Conservation (phyloP, 371 early-diverging fungal genomes). For the Nematocida ausubeli region DNA sequence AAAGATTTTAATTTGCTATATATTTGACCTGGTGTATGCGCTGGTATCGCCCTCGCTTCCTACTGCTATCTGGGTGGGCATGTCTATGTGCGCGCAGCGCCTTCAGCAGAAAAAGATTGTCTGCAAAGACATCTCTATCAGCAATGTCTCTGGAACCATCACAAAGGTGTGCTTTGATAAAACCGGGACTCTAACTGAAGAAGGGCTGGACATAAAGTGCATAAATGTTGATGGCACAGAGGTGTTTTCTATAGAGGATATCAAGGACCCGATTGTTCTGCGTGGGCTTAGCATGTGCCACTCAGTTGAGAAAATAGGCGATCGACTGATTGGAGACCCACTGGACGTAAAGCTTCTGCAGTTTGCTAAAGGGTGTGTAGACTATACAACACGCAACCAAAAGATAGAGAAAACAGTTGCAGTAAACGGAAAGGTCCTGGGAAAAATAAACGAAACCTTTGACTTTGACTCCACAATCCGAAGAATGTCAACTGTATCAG, state of each 20-base stretch:
- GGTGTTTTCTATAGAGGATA: constrained; percentile 3
- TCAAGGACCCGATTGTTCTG: constrained; percentile 11
- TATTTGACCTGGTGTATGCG: constrained; percentile 60
- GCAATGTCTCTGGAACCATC: constrained; percentile 87
- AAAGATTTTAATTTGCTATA: constrained; percentile 34
- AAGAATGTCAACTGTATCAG: constrained; percentile 84
- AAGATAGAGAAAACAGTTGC: background rate
- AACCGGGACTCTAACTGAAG: constrained; percentile 96
- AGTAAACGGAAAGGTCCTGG: background rate
- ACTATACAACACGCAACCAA: constrained; percentile 1
- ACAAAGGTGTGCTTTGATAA: constrained; percentile 97
- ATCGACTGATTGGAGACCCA: constrained; percentile 86
- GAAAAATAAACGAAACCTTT: constrained; percentile 69
- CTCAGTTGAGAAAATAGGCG: constrained; percentile 80
- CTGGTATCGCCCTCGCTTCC: constrained; percentile 72
- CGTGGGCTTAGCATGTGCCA: constrained; percentile 87
- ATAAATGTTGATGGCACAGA: constrained; percentile 69
- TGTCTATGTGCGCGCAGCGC: constrained; percentile 80
- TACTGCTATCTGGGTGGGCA: constrained; percentile 89
- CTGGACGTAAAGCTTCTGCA: constrained; percentile 96
- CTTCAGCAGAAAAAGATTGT: constrained; percentile 77
- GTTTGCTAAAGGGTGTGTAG: constrained; percentile 75
- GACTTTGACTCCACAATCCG: constrained; percentile 85
- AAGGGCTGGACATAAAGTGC: constrained; percentile 88
- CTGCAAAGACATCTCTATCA: constrained; percentile 84